Base-by-base conservation (phyloP, 768 basidiomycete species). In the Lyophyllum decastes region DNA sequence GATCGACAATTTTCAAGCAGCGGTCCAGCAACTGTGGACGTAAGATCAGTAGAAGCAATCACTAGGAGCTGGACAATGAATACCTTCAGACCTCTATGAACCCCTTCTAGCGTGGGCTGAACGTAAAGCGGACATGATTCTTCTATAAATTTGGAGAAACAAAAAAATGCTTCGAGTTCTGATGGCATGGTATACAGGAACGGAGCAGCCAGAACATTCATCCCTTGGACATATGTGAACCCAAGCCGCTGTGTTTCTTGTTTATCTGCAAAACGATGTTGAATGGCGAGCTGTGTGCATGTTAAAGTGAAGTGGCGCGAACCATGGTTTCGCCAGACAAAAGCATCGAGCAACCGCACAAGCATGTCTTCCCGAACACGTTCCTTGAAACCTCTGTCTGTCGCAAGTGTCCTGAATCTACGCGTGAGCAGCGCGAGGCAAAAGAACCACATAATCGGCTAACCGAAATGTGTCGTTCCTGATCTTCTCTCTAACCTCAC, bases 171-270 rank as follows among this genome's bases (percentile, higher is more conserved):
- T 72, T 99, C 97, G n/a, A 98, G 74, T 72, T 99, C 94, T 10
- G 94, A 94, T 6, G 97, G 95, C 86, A 98, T 92, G 11, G 92
- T 94, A 69, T 97, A 99, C 26, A 99, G 81, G 72, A 98, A 99
- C 0, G 97, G 97, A 2, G 97, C 97, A 21, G 95, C 94, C 34
- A 99, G 86, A 48, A 98, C 97, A 70, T 99, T 99, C 94, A 97
- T 98, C 27, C 97, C 97, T 74, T 99, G 96, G 9, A 99, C 95
- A 66, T 98, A 99, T 27, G 92, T 94, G 73, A 98, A 97, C 9
- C 85, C 92, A 41, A 93, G 81, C 56, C 86, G 87, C n/a, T 90
- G 84, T 0, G 77, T 78, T 65, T 92, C 90, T 72, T 89, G 87
- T 61, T 86, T 79, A 66, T 94, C 92, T 94, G 62, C 10, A 38